phyloP scores from a whole-genome alignment of 257 asterid species.

The Knoxia roxburghii region DNA sequence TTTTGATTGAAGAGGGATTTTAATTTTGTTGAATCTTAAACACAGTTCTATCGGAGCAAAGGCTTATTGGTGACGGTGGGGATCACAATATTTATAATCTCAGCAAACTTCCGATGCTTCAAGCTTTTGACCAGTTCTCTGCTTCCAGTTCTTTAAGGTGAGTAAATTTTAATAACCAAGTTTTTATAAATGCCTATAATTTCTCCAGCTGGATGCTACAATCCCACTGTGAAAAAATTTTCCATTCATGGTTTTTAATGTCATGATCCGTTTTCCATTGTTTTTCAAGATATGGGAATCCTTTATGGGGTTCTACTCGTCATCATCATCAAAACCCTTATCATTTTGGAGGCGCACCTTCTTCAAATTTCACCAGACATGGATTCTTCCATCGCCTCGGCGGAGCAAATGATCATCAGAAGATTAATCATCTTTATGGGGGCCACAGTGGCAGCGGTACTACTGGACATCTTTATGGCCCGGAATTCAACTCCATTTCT shows the following conservation, averaged over 20 bases:
- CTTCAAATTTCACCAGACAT: conserved; percentile 23
- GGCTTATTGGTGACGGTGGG: conserved; percentile 58
- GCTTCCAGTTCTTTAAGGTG: conserved; percentile 44
- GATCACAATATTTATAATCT: conserved; percentile 72
- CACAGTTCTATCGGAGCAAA: conserved; percentile 54
- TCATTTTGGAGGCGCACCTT: conserved; percentile 20
- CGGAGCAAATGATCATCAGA: conserved; percentile 18
- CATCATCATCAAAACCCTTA: conserved; percentile 35
- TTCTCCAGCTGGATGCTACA: not conserved
- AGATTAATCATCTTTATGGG: conserved; percentile 20
- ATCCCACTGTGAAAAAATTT: not conserved
- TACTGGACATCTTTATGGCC: conserved; percentile 15
- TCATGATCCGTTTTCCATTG: not conserved
- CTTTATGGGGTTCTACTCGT: conserved; percentile 35
- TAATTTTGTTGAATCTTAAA: not conserved
- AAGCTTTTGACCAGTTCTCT: conserved; percentile 47
- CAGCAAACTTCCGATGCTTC: conserved; percentile 77
- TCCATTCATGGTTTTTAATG: not conserved
- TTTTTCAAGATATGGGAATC: conserved; percentile 42
- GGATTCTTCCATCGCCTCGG: conserved; percentile 20
- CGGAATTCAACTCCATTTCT: conserved; percentile 23
- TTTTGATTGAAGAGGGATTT: no score
- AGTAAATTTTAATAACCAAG: not conserved
- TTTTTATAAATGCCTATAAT: conserved; percentile 8
- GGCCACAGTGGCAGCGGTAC: conserved; percentile 24